These are phyloP conservation scores for Colletotrichum gloeosporioides DNA, from an alignment of 2,329 filamentous ascomycete species.

Conservation along the genomic window DNA sequence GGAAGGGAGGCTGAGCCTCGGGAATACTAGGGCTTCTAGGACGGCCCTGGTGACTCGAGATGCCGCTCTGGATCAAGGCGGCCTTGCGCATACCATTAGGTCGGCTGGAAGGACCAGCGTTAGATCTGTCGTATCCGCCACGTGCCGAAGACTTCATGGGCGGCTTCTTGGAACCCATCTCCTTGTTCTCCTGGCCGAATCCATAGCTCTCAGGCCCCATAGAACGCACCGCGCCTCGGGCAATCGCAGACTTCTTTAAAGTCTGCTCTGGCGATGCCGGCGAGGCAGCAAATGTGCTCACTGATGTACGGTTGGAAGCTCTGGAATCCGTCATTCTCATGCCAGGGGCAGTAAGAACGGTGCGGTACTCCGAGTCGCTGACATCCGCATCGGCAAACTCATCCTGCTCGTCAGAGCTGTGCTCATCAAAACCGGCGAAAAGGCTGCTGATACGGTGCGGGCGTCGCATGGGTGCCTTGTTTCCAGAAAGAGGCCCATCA, in stretches of 20 bases:
- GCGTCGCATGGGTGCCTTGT: slow-evolving; percentile 66
- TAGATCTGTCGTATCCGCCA: slow-evolving; percentile 41
- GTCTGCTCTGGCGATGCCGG: slow-evolving; percentile 51
- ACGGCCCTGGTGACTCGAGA: slow-evolving; percentile 69
- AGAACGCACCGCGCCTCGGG: slow-evolving; percentile 35
- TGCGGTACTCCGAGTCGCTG: slow-evolving; percentile 72
- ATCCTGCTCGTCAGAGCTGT: slow-evolving; percentile 70
- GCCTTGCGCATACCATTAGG: slow-evolving; percentile 75
- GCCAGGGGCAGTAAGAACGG: slow-evolving; percentile 67
- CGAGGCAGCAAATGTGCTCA: slow-evolving; percentile 42
- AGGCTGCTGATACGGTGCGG: slow-evolving; percentile 81
- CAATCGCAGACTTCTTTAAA: slow-evolving; percentile 29
- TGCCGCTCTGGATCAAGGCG: slow-evolving; percentile 81
- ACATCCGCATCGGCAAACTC: slow-evolving; percentile 66
- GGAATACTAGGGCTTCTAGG: slow-evolving; percentile 70
- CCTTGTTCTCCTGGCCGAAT: slow-evolving; percentile 42
- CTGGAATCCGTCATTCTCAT: slow-evolving; percentile 48
- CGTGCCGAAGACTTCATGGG: slow-evolving; percentile 34
- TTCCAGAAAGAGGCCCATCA: slow-evolving; percentile 71
- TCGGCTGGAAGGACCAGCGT: slow-evolving; percentile 45
- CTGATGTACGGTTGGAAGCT: slow-evolving; percentile 47
- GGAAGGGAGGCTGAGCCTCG: slow-evolving; percentile 80
- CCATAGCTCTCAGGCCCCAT: slow-evolving; percentile 50
- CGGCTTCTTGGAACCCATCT: slow-evolving; percentile 35
- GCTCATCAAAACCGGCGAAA: slow-evolving; percentile 83